Evolutionary conservation across 2,329 filamentous ascomycete genomes (phyloP), one percentile per base, ranked within the genome.

Genomic region (Aspergillus spinulosporus): DNA sequence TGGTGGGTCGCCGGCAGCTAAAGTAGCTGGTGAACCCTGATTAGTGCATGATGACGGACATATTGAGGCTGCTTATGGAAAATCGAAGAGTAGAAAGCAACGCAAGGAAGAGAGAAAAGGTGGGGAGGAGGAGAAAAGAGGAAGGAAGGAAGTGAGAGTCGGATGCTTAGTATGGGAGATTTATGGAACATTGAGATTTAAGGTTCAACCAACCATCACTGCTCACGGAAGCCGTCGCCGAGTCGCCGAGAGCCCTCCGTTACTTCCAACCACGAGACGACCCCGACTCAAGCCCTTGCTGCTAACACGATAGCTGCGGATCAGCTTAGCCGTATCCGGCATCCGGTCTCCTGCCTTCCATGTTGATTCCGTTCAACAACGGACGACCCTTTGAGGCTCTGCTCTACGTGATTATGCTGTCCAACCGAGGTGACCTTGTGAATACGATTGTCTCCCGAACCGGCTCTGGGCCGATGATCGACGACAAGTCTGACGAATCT

Each of bases 1-100:
- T 51, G 39, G 53, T 50, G 59, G 49, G 54, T 42, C 51, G 45
- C 50, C 21, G 37, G 51, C 39, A n/a, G 42, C 52, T 52, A 56
- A 47, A 49, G 28, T 52, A 48, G 54, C 44, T 53, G 45, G 48
- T 6, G 26, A 12, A 28, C 43, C 42, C 31, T 28, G 37, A 40
- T 47, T 52, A 52, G 21, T 52, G 42, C 50, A 52, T 52, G 14
- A 45, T 15, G 48, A 32, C 8, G 39, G 28, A 29, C 31, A 42
- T 52, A 40, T 43, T 29, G 28, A 29, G 43, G 36, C 42, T 36
- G 47, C 32, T 29, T 39, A n/a, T 11, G 21, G 34, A 39, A 48
- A 21, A 21, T 21, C 26, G 15, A 32, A 43, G 11, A 28, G 12
- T 12, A 46, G 31, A 31, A 36, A 6, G 11, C 7, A 3, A 14